A percentile compares a stretch with the other conserved stretches of the same genome.
Conservation (phyloP, 176 grass and related monocot species). For the Dendrocalamus sinicus region DNA sequence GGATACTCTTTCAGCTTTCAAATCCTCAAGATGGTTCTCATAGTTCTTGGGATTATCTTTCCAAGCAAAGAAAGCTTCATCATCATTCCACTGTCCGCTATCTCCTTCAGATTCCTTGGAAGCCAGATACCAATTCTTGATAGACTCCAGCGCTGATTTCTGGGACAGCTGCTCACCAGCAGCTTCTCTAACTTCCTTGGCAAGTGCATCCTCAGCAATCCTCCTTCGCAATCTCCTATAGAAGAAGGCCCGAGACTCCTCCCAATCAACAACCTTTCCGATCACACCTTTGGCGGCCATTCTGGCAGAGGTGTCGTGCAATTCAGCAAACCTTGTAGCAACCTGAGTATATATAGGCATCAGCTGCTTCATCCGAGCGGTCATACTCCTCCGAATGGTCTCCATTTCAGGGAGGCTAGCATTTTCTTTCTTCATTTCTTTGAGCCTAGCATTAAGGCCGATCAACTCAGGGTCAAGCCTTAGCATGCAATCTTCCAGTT, state of each 20-base stretch:
- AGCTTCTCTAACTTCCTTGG: constrained; percentile 68
- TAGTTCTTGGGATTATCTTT: constrained; percentile 80
- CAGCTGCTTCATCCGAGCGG: constrained; percentile 69
- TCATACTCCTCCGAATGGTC: constrained; percentile 59
- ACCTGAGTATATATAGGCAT: constrained; percentile 91
- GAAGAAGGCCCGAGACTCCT: constrained; percentile 78
- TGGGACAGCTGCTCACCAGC: constrained; percentile 66
- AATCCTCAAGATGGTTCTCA: constrained; percentile 63
- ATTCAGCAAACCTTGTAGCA: constrained; percentile 88
- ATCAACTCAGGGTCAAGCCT: constrained; percentile 82
- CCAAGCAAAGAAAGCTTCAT: constrained; percentile 90
- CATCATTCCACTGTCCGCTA: constrained; percentile 67
- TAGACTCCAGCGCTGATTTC: constrained; percentile 59
- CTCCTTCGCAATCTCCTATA: constrained; percentile 82
- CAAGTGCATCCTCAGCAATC: constrained; percentile 69
- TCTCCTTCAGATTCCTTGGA: constrained; percentile 44
- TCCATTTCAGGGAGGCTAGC: constrained; percentile 51
- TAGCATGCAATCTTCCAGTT: constrained; percentile 86
- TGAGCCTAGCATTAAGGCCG: constrained; percentile 66
- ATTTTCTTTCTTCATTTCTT: constrained; percentile 56
- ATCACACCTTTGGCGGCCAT: constrained; percentile 96
- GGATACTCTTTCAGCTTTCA: constrained; percentile 69
- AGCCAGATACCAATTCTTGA: constrained; percentile 74
- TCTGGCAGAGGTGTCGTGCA: constrained; percentile 87
- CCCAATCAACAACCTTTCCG: constrained; percentile 85